These are phyloP conservation scores for Pythium inflatum DNA, from an alignment of 352 stramenopile genomes.

Conservation along the genomic window DNA sequence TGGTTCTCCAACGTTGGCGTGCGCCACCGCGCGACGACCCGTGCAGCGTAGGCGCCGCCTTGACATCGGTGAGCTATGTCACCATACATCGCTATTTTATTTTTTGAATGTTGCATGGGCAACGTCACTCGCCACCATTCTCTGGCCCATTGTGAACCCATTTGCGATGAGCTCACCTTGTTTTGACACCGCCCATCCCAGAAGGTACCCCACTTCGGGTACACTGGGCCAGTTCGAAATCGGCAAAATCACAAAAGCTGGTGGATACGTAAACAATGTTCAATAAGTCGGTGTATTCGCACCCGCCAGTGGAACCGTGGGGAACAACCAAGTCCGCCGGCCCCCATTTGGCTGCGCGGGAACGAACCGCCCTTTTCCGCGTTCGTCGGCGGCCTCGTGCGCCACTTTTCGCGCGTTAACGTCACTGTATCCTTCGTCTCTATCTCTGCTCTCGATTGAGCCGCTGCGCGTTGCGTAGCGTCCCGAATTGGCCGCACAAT, in stretches of 20 bases:
- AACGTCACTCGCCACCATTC: too few relatives aligned
- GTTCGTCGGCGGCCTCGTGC: background rate
- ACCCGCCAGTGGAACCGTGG: slow-evolving; percentile 25
- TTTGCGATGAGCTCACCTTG: background rate
- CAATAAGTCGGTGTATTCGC: slow-evolving; percentile 31
- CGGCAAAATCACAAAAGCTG: slow-evolving; percentile 9
- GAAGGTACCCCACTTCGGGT: slow-evolving; percentile 18
- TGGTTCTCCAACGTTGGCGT: slow-evolving; percentile 70
- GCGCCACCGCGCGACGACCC: slow-evolving; percentile 49
- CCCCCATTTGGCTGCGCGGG: background rate
- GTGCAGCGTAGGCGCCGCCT: slow-evolving; percentile 31
- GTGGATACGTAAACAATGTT: background rate
- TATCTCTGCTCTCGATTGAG: background rate
- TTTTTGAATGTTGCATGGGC: background rate
- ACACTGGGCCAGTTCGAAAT: slow-evolving; percentile 7
- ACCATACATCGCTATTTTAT: slow-evolving; percentile 11
- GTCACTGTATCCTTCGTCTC: background rate
- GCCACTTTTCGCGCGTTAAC: background rate
- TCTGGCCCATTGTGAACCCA: slow-evolving; percentile 15
- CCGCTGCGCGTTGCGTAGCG: background rate
- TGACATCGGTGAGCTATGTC: too few relatives aligned
- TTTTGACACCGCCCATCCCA: slow-evolving; percentile 4
- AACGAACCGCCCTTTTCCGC: background rate
- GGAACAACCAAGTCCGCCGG: slow-evolving; percentile 10
- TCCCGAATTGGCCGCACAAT: background rate